phyloP scores from a whole-genome alignment of 1,284 basidiomycete genomes.

The Stereum hirsutum region DNA sequence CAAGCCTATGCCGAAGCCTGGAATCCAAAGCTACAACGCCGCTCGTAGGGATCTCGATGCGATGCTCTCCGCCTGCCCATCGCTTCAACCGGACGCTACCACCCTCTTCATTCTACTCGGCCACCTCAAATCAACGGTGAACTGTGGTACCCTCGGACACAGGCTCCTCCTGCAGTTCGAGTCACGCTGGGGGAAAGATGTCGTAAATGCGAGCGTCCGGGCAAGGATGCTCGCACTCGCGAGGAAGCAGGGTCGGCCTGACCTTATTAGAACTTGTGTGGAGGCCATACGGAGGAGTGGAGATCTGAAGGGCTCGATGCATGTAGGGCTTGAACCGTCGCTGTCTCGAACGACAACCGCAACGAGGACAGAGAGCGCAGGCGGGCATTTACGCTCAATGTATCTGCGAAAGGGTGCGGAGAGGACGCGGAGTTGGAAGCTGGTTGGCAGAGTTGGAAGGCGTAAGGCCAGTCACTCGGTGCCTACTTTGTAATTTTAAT shows the following conservation, averaged over 20 bases:
- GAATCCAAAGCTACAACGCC: conserved; percentile 18
- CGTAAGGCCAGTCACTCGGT: too few species aligned
- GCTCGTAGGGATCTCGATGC: conserved; percentile 27
- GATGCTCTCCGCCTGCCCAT: conserved; percentile 36
- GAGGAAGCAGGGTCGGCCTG: conserved; percentile 48
- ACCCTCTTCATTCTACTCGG: conserved; percentile 53
- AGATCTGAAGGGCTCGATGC: too few species aligned
- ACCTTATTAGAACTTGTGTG: too few species aligned
- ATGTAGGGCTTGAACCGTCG: too few species aligned
- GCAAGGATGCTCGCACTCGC: conserved; percentile 47
- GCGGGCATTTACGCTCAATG: too few species aligned
- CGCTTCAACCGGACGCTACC: conserved; percentile 45
- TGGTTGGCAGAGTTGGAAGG: too few species aligned
- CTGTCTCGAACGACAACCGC: too few species aligned
- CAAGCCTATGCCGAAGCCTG: conserved; percentile 7
- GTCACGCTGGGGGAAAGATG: conserved; percentile 39
- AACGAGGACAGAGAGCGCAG: too few species aligned
- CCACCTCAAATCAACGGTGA: conserved; percentile 33
- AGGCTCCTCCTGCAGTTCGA: conserved; percentile 34
- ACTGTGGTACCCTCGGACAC: conserved; percentile 43
- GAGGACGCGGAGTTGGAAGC: too few species aligned
- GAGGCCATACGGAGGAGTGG: too few species aligned
- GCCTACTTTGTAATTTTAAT: too few species aligned
- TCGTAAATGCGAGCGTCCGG: conserved; percentile 48
- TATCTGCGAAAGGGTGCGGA: too few species aligned